Evolutionary conservation across 208 protist species (phyloP), one percentile per base, ranked within the genome.

Genomic region (Leishmania major): DNA sequence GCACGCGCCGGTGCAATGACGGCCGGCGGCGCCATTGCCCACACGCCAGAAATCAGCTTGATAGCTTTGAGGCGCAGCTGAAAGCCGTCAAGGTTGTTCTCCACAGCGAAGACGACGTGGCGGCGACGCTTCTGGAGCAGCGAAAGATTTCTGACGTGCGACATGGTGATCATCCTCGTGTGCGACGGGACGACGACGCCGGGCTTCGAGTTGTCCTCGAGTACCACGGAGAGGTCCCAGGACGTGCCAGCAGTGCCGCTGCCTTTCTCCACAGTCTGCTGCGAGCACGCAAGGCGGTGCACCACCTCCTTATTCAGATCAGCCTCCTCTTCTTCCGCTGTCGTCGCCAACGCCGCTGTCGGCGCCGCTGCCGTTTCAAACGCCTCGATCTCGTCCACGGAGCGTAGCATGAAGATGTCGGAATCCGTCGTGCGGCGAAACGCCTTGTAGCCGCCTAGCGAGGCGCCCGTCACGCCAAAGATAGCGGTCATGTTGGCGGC

Each of bases 401-500:
- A 89, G 59, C 91, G 91, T 59, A 96, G 90, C 80, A 87, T 82
- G 72, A 95, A 96, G 31, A 90, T 79, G 69, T 91, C 88, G 1
- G 92, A 90, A 47, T 93, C 90, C 10, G 73, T 83, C 17, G 94
- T 97, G 70, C 94, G 92, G 11, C 88, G 91, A 31, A 89, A 84
- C 2, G 90, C 94, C 57, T 91, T 94, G 84, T 94, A 97, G 51
- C 92, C 94, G 40, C 87, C 88, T 19, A 97, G 86, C 55, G 90
- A 90, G 0, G 86, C 92, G n/a, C 94, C 94, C 7, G 87, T 81
- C 47, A 89, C 87, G 53, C 92, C 94, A 74, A 96, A 96, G 69
- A 96, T 88, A 22, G 89, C 91, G 17, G 92, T 94, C 43, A 97
- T 47, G 67, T 94, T 92, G 7, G 90, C 86, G 3, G 87, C 89